Evolutionary conservation across 768 basidiomycete species (phyloP), one percentile per base, ranked within the genome.

Genomic region (Tricholoma furcatifolium): DNA sequence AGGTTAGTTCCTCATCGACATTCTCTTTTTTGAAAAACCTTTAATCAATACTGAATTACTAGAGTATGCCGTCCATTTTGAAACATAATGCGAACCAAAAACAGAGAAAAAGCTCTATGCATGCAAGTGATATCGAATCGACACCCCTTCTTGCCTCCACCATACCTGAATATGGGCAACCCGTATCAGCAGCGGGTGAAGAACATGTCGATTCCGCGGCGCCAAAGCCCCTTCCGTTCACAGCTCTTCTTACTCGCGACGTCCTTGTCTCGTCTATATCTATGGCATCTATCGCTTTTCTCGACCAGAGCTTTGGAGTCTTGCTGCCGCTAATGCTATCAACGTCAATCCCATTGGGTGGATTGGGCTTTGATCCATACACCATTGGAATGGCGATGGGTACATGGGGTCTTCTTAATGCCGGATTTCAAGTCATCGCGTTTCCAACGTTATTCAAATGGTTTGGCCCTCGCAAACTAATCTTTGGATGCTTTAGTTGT

Each of bases 311-410:
- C 6, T 52, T 71, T 49, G 43, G 60, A 20, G 71, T 70, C 5
- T 66, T 83, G 17, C 18, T 69, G 0, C 81, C 82, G 0, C 60
- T 82, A 21, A 75, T 81, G 60, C 71, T 71, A 50, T 65, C 75
- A 31, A 72, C 74, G 4, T 74, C 81, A 0, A 60, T 74, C 15
- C 63, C 64, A 23, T 60, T 73, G 11, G 78, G 78, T 14, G 78
- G 80, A 1, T 61, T 77, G 39, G 74, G 69, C 11, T 62, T 80
- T 8, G 18, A 67, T 0, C 79, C 80, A 4, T 60, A 67, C 18
- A 51, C 52, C 12, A 81, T 81, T n/a, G 80, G 79, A 2, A 61
- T 60, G 24, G 64, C 60, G 31, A 60, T 75, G 56, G 74, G 69
- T 2, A 43, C 55, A 1, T 70, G 60, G 42, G 80, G 78, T 8